These are phyloP conservation scores for Aechmea fasciata DNA, from an alignment of 176 grass and related monocot species.

Conservation along the genomic window DNA sequence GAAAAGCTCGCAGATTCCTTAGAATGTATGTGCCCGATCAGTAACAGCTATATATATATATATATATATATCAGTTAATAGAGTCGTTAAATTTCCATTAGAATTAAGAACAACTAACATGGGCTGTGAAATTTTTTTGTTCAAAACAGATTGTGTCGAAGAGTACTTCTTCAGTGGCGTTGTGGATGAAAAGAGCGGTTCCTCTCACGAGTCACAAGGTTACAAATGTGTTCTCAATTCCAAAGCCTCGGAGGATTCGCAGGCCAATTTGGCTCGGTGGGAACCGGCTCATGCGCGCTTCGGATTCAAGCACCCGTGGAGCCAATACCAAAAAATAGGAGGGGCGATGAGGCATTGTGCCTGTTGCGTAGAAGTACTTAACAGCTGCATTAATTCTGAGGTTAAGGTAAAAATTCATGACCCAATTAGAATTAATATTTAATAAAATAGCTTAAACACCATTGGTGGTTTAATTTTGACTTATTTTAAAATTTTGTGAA, in stretches of 20 bases:
- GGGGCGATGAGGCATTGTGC: neutral
- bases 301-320: slow-evolving; percentile 16
- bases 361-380: neutral
- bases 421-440: no score
- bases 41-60: no score
- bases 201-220: neutral
- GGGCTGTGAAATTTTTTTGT: no score
- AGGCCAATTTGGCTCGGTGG: slow-evolving; percentile 16
- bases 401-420: no score
- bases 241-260: slow-evolving; percentile 7
- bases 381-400: no score
- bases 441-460: no score
- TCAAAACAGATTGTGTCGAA: no score
- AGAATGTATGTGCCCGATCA: neutral
- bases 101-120: no score
- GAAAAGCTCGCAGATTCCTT: slow-evolving; percentile 3
- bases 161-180: no score
- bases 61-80: neutral
- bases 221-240: neutral
- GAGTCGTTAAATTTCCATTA: neutral
- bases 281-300: slow-evolving; percentile 8
- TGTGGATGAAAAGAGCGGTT: no score
- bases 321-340: slow-evolving; percentile 7
- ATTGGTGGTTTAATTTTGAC: no score
- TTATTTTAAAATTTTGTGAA: no score